These are phyloP conservation scores for Oryza glumipatula DNA, from an alignment of 176 grass and related monocot genomes.

Conservation along the genomic window DNA sequence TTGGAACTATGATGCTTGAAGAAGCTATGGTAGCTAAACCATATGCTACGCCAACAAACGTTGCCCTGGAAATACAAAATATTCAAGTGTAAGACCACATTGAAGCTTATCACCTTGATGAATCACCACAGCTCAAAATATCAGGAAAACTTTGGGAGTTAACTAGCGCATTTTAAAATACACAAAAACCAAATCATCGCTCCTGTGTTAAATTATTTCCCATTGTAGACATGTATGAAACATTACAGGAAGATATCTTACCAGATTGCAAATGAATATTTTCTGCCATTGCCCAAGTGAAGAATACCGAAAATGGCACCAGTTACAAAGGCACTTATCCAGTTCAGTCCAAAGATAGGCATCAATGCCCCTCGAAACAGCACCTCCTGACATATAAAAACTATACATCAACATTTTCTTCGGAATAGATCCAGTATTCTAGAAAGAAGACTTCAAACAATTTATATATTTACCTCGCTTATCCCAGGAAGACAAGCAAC, in stretches of 20 bases:
- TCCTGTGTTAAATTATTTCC: conserved; percentile 5
- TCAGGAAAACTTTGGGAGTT: not conserved
- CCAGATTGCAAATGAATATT: conserved; percentile 79
- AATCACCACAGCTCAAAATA: not conserved
- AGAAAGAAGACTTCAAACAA: not conserved
- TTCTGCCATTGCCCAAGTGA: conserved; percentile 79
- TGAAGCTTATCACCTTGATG: conserved; percentile 1
- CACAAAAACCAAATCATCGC: not conserved
- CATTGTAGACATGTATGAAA: conserved; percentile 13
- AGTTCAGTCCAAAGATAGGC: conserved; percentile 82
- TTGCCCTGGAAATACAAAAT: conserved; percentile 65
- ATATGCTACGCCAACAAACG: conserved; percentile 85
- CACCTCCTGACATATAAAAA: conserved; percentile 63
- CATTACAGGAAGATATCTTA: conserved; percentile 26
- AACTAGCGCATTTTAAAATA: conserved; percentile 2
- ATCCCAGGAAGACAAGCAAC: conserved; percentile 91
- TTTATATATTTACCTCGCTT: conserved; percentile 62
- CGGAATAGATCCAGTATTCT: not conserved
- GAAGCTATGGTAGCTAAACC: conserved; percentile 76
- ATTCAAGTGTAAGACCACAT: not conserved
- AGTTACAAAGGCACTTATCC: conserved; percentile 64
- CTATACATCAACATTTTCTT: conserved; percentile 4
- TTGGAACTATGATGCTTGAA: conserved; percentile 76
- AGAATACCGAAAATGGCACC: conserved; percentile 79
- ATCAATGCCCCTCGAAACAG: conserved; percentile 81